Conservation (phyloP, 352 stramenopile species). For the Phytopythium boreale region DNA sequence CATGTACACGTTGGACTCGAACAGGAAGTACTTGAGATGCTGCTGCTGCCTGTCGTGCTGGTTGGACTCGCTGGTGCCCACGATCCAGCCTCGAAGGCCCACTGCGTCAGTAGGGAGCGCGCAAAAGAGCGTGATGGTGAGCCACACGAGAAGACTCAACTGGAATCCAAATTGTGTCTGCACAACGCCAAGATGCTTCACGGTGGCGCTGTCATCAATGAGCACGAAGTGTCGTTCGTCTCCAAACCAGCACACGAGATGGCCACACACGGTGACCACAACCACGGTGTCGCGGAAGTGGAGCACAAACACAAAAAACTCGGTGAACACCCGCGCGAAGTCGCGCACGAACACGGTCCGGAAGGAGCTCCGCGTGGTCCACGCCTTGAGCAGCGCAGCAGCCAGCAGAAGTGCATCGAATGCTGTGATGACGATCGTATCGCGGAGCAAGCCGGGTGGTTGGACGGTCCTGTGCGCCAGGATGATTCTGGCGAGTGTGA, state of each 20-base stretch:
- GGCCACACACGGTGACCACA: conserved; percentile 24
- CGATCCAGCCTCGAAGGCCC: conserved; percentile 20
- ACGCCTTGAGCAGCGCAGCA: conserved; percentile 21
- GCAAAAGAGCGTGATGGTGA: conserved; percentile 27
- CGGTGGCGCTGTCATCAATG: conserved; percentile 14
- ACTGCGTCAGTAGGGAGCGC: conserved; percentile 24
- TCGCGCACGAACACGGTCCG: conserved; percentile 33
- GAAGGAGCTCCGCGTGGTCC: conserved; percentile 25
- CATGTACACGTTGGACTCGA: conserved; percentile 32
- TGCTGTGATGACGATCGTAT: conserved; percentile 20
- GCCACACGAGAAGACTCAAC: conserved; percentile 25
- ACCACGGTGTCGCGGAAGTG: conserved; percentile 31
- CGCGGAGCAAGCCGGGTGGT: conserved; percentile 2
- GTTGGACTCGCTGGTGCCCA: conserved; percentile 3
- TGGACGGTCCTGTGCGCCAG: conserved; percentile 11
- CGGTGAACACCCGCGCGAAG: conserved; percentile 36
- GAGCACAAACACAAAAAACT: conserved; percentile 42
- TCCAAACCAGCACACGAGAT: conserved; percentile 32
- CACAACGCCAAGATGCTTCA: conserved; percentile 2
- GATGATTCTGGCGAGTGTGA: conserved; percentile 19
- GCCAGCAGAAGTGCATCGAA: conserved; percentile 21
- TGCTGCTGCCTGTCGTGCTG: conserved; percentile 2
- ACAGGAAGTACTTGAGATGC: conserved; percentile 39
- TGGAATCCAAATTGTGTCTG: conserved; percentile 30
- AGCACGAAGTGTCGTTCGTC: conserved; percentile 8